Evolutionary conservation across 2,329 filamentous ascomycete species (phyloP).

Genomic region (Botryosphaeria agaves): DNA sequence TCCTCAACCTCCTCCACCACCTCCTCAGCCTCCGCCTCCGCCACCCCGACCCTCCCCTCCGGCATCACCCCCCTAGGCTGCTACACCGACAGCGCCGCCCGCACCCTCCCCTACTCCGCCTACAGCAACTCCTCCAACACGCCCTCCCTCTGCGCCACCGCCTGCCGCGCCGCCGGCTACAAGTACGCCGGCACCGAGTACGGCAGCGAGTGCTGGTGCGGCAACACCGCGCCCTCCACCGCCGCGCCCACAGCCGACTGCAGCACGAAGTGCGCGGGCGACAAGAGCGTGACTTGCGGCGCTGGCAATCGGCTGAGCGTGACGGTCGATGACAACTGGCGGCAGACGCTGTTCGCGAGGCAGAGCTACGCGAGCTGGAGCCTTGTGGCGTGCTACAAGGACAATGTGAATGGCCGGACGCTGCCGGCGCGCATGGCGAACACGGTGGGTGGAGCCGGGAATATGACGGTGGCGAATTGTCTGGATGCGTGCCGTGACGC

Average conservation of each 20-base stretch:
- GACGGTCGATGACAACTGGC: too few species aligned
- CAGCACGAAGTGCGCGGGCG: slow-evolving; percentile 11
- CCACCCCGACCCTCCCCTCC: slow-evolving; percentile 4
- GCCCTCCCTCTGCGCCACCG: slow-evolving; percentile 24
- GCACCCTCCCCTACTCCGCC: slow-evolving; percentile 7
- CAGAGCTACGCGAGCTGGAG: too few species aligned
- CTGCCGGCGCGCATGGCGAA: too few species aligned
- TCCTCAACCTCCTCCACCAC: slow-evolving; percentile 4
- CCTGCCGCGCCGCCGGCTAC: slow-evolving; percentile 16
- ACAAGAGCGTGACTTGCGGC: slow-evolving; percentile 12
- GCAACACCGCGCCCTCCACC: slow-evolving; percentile 7
- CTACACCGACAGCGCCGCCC: slow-evolving; percentile 12
- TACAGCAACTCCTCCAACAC: slow-evolving; percentile 9
- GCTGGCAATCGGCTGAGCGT: slow-evolving; percentile 10
- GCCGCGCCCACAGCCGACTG: slow-evolving; percentile 7
- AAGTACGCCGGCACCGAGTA: slow-evolving; percentile 22
- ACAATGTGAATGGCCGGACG: too few species aligned
- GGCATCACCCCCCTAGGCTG: slow-evolving; percentile 12
- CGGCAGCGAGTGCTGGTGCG: slow-evolving; percentile 18
- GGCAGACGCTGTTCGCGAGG: too few species aligned
- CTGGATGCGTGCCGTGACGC: too few species aligned
- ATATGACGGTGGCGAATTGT: too few species aligned
- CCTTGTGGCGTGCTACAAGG: too few species aligned
- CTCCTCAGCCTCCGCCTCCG: slow-evolving; percentile 5
- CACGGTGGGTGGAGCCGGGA: too few species aligned